Base-by-base conservation (phyloP, 169 alveolate species). In the Plasmodium knowlesi region DNA sequence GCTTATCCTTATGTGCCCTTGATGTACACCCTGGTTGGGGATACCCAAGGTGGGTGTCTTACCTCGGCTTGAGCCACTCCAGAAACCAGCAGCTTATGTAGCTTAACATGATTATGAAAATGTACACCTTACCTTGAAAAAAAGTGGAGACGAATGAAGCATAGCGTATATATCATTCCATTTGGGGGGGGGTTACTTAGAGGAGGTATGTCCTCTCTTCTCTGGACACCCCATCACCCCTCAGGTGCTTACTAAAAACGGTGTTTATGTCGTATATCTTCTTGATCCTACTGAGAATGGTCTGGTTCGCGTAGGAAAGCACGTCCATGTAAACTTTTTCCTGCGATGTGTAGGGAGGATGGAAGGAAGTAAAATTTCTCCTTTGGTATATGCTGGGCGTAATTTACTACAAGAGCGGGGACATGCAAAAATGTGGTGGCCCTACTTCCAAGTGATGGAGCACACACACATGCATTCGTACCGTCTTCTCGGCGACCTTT, bases 401-500 rank as follows among this genome's bases (percentile, higher is more conserved):
- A 25, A 6, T 16, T 73, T 57, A 84, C 39, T 19, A 84, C 82
- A 39, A 30, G 76, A 12, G n/a, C 10, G 8, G 54, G 46, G 10
- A 54, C 16, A 76, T 8, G 82, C 71, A 71, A 9, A 74, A 19
- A 50, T 9, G 28, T 80, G 43, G 43, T 22, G 34, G 22, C 39
- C 2, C 34, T 32, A 3, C 46, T 1, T 54, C 28, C 57, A 34
- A 39, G 19, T 14, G 46, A n/a, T 78, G 5, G 10, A 83, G 41
- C 22, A 72, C 8, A 46, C 19, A 46, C 19, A 19, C 37, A 41
- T 32, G 72, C 28, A 25, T 50, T 10, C 70, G 34, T 84, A 83
- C 96, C 25, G 93, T 91, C 37, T 95, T 93, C 32, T 53, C 92
- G 32, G 97, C 96, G 28, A 93, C 96, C 32, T 57, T 91, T 41